Percentiles rank a stretch among this genome's conserved stretches.
These are phyloP conservation scores for Trametes maxima DNA, from an alignment of 768 basidiomycete genomes.

Conservation along the genomic window DNA sequence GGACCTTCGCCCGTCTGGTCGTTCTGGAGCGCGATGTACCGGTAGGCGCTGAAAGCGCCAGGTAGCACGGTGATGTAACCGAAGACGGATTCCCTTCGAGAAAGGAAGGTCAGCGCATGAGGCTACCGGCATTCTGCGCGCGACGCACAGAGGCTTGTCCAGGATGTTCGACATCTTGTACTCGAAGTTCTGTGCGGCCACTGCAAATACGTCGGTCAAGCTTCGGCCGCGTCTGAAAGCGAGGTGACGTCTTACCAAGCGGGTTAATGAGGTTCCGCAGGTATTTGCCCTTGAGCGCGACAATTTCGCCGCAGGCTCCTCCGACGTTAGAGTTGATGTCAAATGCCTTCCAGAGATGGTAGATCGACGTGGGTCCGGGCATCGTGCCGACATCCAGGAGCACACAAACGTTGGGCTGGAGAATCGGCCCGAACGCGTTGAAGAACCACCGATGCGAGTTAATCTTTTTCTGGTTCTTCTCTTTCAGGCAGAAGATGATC, in stretches of 20 bases:
- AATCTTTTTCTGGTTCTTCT: constrained; percentile 95
- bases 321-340: constrained; percentile 90
- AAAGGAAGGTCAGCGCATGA: not conserved
- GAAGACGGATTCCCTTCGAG: constrained; percentile 71
- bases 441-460: constrained; percentile 96
- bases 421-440: constrained; percentile 80
- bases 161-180: constrained; percentile 95
- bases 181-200: constrained; percentile 92
- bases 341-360: constrained; percentile 94
- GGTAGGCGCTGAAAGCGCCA: constrained; percentile 90
- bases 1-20: constrained; percentile 83
- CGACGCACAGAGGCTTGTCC: constrained; percentile 75
- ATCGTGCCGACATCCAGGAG: constrained; percentile 86
- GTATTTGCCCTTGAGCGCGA: constrained; percentile 86
- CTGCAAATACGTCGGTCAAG: constrained; percentile 32
- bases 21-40: constrained; percentile 91
- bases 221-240: not conserved
- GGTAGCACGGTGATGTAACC: constrained; percentile 95
- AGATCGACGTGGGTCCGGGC: constrained; percentile 87
- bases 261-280: constrained; percentile 82
- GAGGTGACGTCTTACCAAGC: constrained; percentile 37
- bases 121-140: not conserved
- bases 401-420: constrained; percentile 91
- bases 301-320: constrained; percentile 96
- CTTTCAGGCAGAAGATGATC: constrained; percentile 89